phyloP scores from a whole-genome alignment of 2,329 filamentous ascomycete genomes.

The Nothophoma quercina region DNA sequence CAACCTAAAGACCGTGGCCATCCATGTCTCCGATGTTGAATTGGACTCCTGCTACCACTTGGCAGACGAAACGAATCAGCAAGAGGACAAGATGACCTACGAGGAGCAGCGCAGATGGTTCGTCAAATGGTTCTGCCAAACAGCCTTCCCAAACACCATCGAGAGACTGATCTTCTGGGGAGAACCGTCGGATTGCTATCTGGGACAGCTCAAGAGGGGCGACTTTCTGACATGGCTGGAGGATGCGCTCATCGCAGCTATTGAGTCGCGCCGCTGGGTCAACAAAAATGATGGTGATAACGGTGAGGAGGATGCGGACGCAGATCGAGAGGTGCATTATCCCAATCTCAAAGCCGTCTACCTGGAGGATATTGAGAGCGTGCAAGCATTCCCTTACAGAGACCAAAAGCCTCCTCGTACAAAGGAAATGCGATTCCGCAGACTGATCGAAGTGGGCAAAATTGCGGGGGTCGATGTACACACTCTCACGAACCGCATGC shows the following conservation, averaged over 20 bases:
- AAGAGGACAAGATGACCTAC: background rate
- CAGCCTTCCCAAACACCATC: slow-evolving; percentile 2
- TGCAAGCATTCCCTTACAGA: no score
- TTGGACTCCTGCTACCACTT: slow-evolving; percentile 1
- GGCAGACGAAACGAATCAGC: no score
- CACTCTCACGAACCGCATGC: slow-evolving; percentile 15
- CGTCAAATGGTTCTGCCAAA: slow-evolving; percentile 2
- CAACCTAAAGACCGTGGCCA: slow-evolving; percentile 1
- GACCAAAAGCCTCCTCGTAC: background rate
- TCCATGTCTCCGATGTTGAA: slow-evolving; percentile 7
- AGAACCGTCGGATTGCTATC: background rate
- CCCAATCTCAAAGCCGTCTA: slow-evolving; percentile 3
- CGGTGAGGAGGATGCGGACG: background rate
- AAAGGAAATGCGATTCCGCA: slow-evolving; percentile 11
- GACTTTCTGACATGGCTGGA: slow-evolving; percentile 1
- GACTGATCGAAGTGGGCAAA: slow-evolving; percentile 8
- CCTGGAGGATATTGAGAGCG: slow-evolving; percentile 8
- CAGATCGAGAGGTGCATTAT: background rate
- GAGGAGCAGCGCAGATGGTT: background rate
- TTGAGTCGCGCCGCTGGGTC: slow-evolving; percentile 6
- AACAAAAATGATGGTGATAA: background rate
- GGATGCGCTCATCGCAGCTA: slow-evolving; percentile 5
- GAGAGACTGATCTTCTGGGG: slow-evolving; percentile 15
- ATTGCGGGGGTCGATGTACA: slow-evolving; percentile 15
- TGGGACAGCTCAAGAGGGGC: background rate